Base-by-base conservation (phyloP, 352 stramenopile species). In the Thalassiosira exigua region DNA sequence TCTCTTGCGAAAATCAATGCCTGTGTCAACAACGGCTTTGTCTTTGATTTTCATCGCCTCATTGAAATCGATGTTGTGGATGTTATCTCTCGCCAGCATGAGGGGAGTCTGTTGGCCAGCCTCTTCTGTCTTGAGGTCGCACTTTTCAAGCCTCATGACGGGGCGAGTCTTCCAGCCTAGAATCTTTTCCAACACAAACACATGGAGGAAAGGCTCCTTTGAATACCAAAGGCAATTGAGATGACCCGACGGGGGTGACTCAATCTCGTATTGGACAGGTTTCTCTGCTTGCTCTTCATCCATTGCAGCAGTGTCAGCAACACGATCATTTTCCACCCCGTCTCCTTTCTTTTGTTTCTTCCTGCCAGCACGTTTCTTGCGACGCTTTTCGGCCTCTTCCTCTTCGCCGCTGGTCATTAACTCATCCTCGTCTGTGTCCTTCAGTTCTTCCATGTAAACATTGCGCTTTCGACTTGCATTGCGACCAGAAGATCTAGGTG, bases 111-210 rank as follows among this genome's bases (percentile, higher is more conserved):
- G 51, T 27, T 71, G 22, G n/a, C 42, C 22, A 17, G 9, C 48
- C 62, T 68, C 39, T 42, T 36, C 48, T 32, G 46, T 61, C 32
- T 5, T n/a, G 27, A 17, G 19, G 9, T 39, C 59, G 22, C 62
- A 75, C 59, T 29, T 80, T 81, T 90, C 75, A 44, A 92, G 65
- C 36, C 64, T 59, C 3, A 82, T 59, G 22, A 85, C 69, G 27
- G 75, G 64, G 26, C 89, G 62, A 26, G 74, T 88, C 62, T 90
- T 94, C 85, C 84, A 94, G 14, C 73, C 87, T 0, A 92, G 57
- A 75, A 93, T 81, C 59, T 94, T 94, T 54, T 94, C 89, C 30
- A 94, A 46, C 1, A 93, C 89, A 72, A 89, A 94, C 5, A 92
- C 76, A 54, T 92, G 76, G 19, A 85, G 54, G 57, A 90, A 91